Conservation (phyloP, 176 grass and related monocot species). For the Pontederia paniculata region DNA sequence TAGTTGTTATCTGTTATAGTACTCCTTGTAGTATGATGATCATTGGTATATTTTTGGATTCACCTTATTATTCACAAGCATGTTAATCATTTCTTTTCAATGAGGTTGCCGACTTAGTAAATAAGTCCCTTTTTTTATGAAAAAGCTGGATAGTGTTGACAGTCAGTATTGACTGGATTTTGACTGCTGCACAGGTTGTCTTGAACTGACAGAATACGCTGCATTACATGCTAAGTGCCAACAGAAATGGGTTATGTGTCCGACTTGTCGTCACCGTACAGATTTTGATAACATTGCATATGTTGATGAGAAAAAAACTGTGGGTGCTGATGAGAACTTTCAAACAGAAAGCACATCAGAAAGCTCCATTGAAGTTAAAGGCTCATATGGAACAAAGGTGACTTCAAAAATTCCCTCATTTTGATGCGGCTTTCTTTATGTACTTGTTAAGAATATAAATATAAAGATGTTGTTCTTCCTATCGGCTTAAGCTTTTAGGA, state of each 20-base stretch:
- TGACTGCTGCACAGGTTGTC: conserved; percentile 42
- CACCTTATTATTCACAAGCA: too few species aligned
- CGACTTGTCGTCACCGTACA: conserved; percentile 78
- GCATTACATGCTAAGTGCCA: conserved; percentile 32
- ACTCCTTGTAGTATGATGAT: too few species aligned
- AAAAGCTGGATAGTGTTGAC: too few species aligned
- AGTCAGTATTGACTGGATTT: too few species aligned
- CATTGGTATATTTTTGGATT: too few species aligned
- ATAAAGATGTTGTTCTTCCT: too few species aligned
- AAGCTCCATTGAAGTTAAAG: conserved; percentile 50
- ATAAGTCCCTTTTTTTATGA: too few species aligned
- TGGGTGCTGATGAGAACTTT: conserved; percentile 22
- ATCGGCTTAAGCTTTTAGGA: too few species aligned
- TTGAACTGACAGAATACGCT: conserved; percentile 68
- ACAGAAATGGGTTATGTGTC: conserved; percentile 87
- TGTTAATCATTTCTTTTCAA: too few species aligned
- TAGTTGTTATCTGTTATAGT: too few species aligned
- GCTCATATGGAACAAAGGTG: conserved; percentile 95
- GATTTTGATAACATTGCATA: conserved; percentile 79
- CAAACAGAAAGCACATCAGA: conserved; percentile 40
- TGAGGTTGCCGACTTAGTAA: too few species aligned
- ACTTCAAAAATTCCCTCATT: conserved; percentile 9
- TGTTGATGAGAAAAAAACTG: conserved; percentile 59
- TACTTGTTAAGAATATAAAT: too few species aligned
- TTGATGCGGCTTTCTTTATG: not conserved